Conservation (phyloP, 345 rosid genomes). For the Gossypium turneri region DNA sequence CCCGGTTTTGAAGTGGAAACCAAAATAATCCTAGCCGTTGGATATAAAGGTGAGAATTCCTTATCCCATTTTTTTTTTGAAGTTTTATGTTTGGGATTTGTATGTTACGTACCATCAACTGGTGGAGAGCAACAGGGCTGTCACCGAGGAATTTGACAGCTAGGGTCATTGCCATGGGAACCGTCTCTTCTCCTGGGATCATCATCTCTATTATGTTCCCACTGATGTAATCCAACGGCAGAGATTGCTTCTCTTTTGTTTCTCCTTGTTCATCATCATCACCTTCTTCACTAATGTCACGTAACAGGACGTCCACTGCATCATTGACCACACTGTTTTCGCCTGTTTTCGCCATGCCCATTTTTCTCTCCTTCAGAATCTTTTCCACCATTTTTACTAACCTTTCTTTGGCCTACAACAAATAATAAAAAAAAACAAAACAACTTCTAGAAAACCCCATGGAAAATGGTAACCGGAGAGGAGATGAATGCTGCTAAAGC, state of each 20-base stretch:
- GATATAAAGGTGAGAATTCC: conserved; percentile 12
- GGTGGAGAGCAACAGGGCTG: conserved; percentile 55
- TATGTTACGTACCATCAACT: conserved; percentile 46
- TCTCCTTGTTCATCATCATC: conserved; percentile 19
- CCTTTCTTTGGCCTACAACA: conserved; percentile 65
- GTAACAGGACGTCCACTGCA: conserved; percentile 62
- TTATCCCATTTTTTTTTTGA: neutral
- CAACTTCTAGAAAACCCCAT: neutral
- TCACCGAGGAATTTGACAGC: conserved; percentile 82
- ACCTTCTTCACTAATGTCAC: conserved; percentile 29
- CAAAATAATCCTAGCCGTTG: conserved; percentile 37
- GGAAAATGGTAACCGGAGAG: neutral
- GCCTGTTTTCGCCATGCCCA: conserved; percentile 26
- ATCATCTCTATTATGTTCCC: conserved; percentile 88
- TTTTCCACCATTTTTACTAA: conserved; percentile 54
- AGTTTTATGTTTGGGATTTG: neutral
- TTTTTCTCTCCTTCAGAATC: conserved; percentile 59
- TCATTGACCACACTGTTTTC: conserved; percentile 34
- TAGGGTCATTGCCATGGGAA: conserved; percentile 81
- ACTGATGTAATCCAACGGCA: conserved; percentile 64
- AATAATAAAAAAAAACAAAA: neutral
- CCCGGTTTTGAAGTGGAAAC: conserved; percentile 11
- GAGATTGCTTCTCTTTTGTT: conserved; percentile 46
- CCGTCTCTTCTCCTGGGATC: conserved; percentile 95
- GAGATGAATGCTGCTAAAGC: too few species aligned